A percentile compares a stretch with the other conserved stretches of the same genome.
Evolutionary conservation across 805 yeast species (phyloP).

Genomic region (Torulaspora maleeae): DNA sequence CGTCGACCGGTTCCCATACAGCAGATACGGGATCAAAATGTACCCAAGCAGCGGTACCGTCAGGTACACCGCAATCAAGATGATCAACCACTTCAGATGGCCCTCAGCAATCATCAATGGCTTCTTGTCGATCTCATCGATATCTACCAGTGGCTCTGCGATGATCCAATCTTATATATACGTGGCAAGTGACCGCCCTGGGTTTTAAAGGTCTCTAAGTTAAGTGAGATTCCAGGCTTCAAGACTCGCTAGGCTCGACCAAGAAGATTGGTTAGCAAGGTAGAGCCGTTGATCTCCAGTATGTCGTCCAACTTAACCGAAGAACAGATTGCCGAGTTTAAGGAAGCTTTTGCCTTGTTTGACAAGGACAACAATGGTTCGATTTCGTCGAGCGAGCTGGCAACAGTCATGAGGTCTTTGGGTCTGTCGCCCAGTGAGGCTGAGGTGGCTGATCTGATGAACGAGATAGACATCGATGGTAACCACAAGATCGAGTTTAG

Average conservation of each 20-base stretch:
- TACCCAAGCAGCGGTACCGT: conserved; percentile 37
- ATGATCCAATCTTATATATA: neutral
- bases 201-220: neutral
- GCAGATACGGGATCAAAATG: conserved; percentile 34
- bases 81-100: conserved; percentile 14
- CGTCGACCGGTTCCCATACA: conserved; percentile 34
- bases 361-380: conserved; percentile 97
- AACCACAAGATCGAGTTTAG: conserved; percentile 85
- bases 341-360: conserved; percentile 94
- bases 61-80: conserved; percentile 44
- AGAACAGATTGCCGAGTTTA: conserved; percentile 94
- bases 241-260: neutral
- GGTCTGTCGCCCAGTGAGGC: conserved; percentile 97
- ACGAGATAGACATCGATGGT: conserved; percentile 93
- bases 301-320: conserved; percentile 67
- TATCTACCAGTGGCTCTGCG: neutral
- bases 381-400: conserved; percentile 91
- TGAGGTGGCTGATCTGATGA: conserved; percentile 93
- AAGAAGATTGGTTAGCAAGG: neutral
- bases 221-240: neutral
- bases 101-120: conserved; percentile 8
- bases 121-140: neutral
- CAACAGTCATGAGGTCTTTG: conserved; percentile 98
- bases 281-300: neutral
- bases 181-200: conserved; percentile 1